Evolutionary conservation across 1,284 basidiomycete genomes (phyloP).

Genomic region (Lentinula novae-zelandiae): DNA sequence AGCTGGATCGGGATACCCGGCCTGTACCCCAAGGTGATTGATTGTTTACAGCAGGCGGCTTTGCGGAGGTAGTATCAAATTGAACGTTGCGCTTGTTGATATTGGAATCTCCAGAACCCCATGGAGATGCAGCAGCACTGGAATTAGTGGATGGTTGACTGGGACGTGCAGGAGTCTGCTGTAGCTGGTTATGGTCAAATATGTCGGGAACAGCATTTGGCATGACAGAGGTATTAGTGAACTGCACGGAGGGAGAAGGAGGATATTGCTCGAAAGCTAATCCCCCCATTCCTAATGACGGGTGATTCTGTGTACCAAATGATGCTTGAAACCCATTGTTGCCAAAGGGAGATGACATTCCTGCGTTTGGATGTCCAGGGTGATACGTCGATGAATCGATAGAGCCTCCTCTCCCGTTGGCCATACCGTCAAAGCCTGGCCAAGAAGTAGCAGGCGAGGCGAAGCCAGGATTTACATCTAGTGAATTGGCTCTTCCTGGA

Average conservation of each 20-base stretch:
- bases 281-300: background rate
- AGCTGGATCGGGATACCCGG: slow-evolving; percentile 17
- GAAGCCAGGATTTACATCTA: slow-evolving; percentile 32
- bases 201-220: slow-evolving; percentile 14
- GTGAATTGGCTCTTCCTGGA: slow-evolving; percentile 30
- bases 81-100: slow-evolving; percentile 36
- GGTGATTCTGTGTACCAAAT: background rate
- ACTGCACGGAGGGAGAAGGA: slow-evolving; percentile 3
- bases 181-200: slow-evolving; percentile 8
- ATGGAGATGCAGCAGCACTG: slow-evolving; percentile 19
- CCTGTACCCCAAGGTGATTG: slow-evolving; percentile 33
- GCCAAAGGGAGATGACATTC: background rate
- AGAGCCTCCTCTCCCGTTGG: slow-evolving; percentile 17
- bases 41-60: slow-evolving; percentile 25
- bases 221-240: slow-evolving; percentile 4
- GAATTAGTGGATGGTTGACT: background rate
- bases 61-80: slow-evolving; percentile 35
- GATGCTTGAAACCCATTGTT: slow-evolving; percentile 8
- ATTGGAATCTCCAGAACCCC: slow-evolving; percentile 30
- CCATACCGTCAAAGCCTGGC: slow-evolving; percentile 23
- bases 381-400: slow-evolving; percentile 12
- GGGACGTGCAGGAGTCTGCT: background rate
- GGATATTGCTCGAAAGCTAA: slow-evolving; percentile 5
- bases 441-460: slow-evolving; percentile 34
- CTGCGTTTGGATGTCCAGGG: slow-evolving; percentile 3